phyloP scores from a whole-genome alignment of 2,329 filamentous ascomycete genomes.

The Chrysoporthe puriensis region DNA sequence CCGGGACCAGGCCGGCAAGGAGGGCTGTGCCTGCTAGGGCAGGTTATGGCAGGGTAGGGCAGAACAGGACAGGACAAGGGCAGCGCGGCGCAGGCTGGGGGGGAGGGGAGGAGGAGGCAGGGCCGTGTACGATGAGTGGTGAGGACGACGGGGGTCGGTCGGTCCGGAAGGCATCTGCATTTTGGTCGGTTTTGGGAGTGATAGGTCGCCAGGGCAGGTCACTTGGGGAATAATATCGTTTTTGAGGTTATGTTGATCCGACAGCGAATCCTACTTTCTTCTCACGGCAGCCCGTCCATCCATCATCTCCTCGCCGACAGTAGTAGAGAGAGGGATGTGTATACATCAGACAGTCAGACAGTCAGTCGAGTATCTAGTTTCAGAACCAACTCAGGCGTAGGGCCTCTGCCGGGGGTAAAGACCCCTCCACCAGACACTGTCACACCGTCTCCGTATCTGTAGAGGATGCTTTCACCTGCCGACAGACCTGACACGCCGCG shows the following conservation, averaged over 20 bases:
- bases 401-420: no score
- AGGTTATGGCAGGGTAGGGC: constrained; percentile 4
- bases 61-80: not conserved
- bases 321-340: no score
- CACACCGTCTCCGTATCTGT: no score
- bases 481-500: no score
- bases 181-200: constrained; percentile 13
- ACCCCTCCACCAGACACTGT: no score
- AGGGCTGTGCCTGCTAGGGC: constrained; percentile 83
- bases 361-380: no score
- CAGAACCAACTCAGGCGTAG: no score
- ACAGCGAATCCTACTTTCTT: constrained; percentile 26
- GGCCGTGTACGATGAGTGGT: not conserved
- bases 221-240: constrained; percentile 27
- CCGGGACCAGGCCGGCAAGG: constrained; percentile 76
- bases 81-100: not conserved
- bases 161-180: constrained; percentile 26
- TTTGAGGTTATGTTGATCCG: constrained; percentile 20
- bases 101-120: not conserved
- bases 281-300: not conserved
- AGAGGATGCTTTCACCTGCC: no score
- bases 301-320: no score
- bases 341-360: no score
- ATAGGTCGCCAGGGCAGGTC: constrained; percentile 25
- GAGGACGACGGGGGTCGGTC: not conserved